These are phyloP conservation scores for Rhizopogon roseolus DNA, from an alignment of 768 basidiomycete species.

Conservation along the genomic window DNA sequence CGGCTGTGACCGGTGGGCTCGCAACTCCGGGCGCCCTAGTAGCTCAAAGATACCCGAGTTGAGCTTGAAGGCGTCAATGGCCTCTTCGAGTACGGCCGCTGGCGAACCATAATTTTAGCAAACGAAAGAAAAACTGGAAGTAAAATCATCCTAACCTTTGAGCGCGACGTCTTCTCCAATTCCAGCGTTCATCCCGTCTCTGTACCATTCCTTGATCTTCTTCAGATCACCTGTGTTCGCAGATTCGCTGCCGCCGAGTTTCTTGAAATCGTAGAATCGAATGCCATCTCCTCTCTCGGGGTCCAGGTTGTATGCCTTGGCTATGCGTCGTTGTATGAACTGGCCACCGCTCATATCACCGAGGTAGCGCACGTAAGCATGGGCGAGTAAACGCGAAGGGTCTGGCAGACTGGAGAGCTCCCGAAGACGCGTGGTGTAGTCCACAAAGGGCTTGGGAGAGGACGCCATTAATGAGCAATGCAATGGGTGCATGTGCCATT, in stretches of 20 bases:
- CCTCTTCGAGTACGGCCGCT: conserved; percentile 47
- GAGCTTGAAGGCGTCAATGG: conserved; percentile 42
- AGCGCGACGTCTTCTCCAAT: conserved; percentile 25
- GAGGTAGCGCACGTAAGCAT: conserved; percentile 80
- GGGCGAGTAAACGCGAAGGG: conserved; percentile 59
- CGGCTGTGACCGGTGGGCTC: not conserved
- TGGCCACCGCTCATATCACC: conserved; percentile 82
- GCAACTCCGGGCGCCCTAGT: conserved; percentile 12
- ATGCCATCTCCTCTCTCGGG: conserved; percentile 47
- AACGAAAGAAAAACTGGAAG: too few species aligned
- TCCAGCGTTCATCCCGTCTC: conserved; percentile 32
- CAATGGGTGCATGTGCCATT: conserved; percentile 55
- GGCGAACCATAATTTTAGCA: not conserved
- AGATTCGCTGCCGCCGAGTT: conserved; percentile 40
- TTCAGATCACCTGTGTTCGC: conserved; percentile 58
- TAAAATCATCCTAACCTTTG: conserved; percentile 23
- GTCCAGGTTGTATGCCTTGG: conserved; percentile 62
- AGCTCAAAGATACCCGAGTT: conserved; percentile 43
- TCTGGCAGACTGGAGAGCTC: conserved; percentile 36
- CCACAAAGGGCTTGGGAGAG: conserved; percentile 43
- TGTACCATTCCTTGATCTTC: conserved; percentile 64
- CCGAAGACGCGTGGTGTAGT: conserved; percentile 52
- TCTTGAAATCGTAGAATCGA: conserved; percentile 66
- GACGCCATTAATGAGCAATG: conserved; percentile 39
- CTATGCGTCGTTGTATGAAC: conserved; percentile 55